Conservation (phyloP, 805 yeast species). For the Metschnikowia continentalis region DNA sequence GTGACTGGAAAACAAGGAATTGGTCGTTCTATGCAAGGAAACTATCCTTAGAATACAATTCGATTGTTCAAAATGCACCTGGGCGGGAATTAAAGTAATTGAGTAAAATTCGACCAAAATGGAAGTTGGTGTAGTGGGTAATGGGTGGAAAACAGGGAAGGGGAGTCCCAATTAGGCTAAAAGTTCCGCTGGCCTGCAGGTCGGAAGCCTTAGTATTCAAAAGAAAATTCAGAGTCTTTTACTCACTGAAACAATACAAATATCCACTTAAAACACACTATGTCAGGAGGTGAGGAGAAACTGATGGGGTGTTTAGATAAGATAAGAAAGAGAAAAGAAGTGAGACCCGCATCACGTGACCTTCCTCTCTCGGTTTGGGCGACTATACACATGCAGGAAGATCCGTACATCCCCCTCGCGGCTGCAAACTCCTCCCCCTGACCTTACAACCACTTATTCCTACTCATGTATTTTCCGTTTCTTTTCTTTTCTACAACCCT, state of each 20-base stretch:
- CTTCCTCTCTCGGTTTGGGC: not conserved
- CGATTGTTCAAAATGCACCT: too few relatives aligned
- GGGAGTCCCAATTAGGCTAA: not conserved
- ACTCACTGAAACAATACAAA: too few relatives aligned
- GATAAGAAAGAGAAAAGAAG: conserved; percentile 4
- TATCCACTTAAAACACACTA: too few relatives aligned
- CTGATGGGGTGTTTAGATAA: conserved; percentile 9
- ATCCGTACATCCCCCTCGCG: not conserved
- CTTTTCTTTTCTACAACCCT: too few relatives aligned
- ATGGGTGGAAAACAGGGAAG: not conserved
- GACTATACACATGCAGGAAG: not conserved
- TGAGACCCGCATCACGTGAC: conserved; percentile 7
- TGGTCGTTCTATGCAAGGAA: too few relatives aligned
- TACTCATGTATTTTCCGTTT: not conserved
- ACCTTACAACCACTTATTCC: too few relatives aligned
- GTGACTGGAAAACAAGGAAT: too few relatives aligned
- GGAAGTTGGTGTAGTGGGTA: not conserved
- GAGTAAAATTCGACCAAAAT: too few relatives aligned
- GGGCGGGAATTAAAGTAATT: too few relatives aligned
- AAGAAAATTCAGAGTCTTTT: too few relatives aligned
- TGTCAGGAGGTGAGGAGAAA: not conserved
- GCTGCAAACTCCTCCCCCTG: not conserved
- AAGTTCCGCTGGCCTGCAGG: not conserved
- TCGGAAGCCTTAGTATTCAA: not conserved
- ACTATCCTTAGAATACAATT: too few relatives aligned